Percentiles rank a stretch among this genome's conserved stretches.
phyloP scores from a whole-genome alignment of 495 filamentous ascomycete species.

The Penicillium coprophilum region DNA sequence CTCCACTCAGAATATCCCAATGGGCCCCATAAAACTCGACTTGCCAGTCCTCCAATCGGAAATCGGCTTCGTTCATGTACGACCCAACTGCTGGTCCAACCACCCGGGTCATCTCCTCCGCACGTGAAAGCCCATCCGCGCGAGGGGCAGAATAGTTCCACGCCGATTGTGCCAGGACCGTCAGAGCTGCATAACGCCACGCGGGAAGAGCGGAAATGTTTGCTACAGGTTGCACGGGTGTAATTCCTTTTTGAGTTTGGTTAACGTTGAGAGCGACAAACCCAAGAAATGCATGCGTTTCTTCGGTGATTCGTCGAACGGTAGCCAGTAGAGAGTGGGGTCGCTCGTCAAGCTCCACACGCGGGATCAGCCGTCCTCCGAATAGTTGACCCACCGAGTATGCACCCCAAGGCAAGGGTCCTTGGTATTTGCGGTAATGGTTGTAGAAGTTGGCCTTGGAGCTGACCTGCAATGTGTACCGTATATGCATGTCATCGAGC shows the following conservation, averaged over 20 bases:
- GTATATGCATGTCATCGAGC: conserved; percentile 1
- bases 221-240: conserved; percentile 1
- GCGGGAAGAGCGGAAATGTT: background rate
- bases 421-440: conserved; percentile 3
- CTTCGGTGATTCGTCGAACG: conserved; percentile 3
- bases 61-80: conserved; percentile 3
- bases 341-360: conserved; percentile 3
- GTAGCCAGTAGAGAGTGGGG: conserved; percentile 3
- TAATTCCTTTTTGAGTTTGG: conserved; percentile 2
- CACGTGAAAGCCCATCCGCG: conserved; percentile 2
- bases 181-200: conserved; percentile 2
- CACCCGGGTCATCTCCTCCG: background rate
- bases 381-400: conserved; percentile 1
- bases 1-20: conserved; percentile 1
- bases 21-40: background rate
- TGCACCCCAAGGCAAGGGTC: conserved; percentile 1
- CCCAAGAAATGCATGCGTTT: conserved; percentile 1
- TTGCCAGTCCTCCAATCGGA: conserved; percentile 1
- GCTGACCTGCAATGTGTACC: conserved; percentile 2
- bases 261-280: conserved; percentile 2
- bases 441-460: background rate
- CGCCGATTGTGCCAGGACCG: background rate
- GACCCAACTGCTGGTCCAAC: conserved; percentile 3
- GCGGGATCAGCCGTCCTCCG: conserved; percentile 1
- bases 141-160: conserved; percentile 3